Evolutionary conservation across 371 early-diverging fungal genomes (phyloP), one percentile per base, ranked within the genome.

Genomic region (Zychaea mexicana): DNA sequence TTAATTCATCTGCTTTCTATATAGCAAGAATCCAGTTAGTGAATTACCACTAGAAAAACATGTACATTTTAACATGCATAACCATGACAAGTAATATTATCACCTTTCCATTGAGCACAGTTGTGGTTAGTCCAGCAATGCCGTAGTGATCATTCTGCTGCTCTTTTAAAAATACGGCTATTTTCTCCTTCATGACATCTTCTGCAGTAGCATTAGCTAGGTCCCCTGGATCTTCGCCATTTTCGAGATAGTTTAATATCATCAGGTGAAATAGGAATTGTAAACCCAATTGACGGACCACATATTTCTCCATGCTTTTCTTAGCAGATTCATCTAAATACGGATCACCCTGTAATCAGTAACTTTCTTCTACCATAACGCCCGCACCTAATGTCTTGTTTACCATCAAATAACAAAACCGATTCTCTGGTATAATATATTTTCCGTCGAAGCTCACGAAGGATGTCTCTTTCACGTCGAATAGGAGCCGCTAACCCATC

Each of bases 231-330:
- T 66, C 55, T 24, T 54, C 52, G 12, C 64, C 53, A 8, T 64
- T 45, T 36, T 60, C 56, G 28, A 64, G n/a, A 26, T 36, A 47
- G 8, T 26, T 22, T 21, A 67, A 33, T 5, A 60, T n/a, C n/a
- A 60, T 42, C 9, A 67, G 5, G 17, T 62, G 47, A 24, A 59
- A 72, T 42, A 72, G n/a, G 36, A 62, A 62, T 2, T 72, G 68
- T 19, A 65, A 32, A 13, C 72, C 65, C 5, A 64, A 62, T 28
- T 67, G 68, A 27, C 68, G 68, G 10, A 68, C 60, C 46, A 72
- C 31, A 38, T 68, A 65, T 59, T 72, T 72, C 32, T 68, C 68
- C 45, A 72, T 22, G 39, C 72, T 72, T 39, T 65, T 72, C 2
- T 52, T 49, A 17, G 63, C 49, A 27, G 53, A 33, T 2, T 61